phyloP scores from a whole-genome alignment of 73 alveolate genomes.

The Paramecium sonneborni region DNA sequence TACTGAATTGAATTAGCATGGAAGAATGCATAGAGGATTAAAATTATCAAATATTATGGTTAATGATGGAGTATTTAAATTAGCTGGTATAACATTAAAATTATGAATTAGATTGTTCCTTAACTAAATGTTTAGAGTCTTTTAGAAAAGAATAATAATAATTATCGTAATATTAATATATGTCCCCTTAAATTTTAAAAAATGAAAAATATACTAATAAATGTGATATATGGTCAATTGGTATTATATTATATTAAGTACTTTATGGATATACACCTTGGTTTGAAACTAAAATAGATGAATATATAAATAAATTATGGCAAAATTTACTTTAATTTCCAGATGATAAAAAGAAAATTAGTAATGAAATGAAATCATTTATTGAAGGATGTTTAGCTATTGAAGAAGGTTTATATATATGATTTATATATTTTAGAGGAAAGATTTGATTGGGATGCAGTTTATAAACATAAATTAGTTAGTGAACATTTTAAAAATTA shows the following conservation, averaged over 20 bases:
- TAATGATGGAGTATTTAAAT: conserved; percentile 58
- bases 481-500: conserved; percentile 57
- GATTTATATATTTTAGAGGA: conserved; percentile 15
- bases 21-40: conserved; percentile 68
- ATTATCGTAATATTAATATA: not conserved
- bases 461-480: conserved; percentile 44
- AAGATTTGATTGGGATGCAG: conserved; percentile 62
- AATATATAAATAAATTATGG: not conserved
- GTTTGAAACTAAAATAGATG: not conserved
- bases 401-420: conserved; percentile 13
- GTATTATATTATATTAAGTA: conserved; percentile 17
- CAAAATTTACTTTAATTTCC: not conserved
- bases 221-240: conserved; percentile 40
- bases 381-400: not conserved
- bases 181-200: not conserved
- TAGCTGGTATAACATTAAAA: conserved; percentile 49
- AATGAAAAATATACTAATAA: not conserved
- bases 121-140: conserved; percentile 13
- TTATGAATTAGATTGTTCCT: conserved; percentile 39
- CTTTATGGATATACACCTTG: conserved; percentile 43
- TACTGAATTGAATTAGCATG: conserved; percentile 57
- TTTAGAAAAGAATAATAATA: not conserved
- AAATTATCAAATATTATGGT: conserved; percentile 73
- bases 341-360: not conserved
- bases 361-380: conserved; percentile 32